phyloP scores from a whole-genome alignment of 2,329 filamentous ascomycete species.

The Aspergillus piperis region DNA sequence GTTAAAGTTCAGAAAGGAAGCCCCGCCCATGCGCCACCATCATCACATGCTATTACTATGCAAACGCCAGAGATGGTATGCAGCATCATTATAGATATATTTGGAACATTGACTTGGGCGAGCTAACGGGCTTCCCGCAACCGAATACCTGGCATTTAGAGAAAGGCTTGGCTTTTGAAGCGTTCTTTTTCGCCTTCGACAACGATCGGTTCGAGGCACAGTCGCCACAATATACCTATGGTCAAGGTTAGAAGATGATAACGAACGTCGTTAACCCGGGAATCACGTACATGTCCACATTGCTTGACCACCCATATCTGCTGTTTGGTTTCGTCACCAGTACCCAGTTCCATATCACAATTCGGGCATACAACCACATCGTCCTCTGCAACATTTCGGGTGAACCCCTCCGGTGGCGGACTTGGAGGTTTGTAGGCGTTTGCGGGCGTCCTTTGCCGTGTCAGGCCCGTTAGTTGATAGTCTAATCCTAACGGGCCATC shows the following conservation, averaged over 20 bases:
- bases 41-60: slow-evolving; percentile 21
- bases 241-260: slow-evolving; percentile 14
- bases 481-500: slow-evolving; percentile 33
- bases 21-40: slow-evolving; percentile 18
- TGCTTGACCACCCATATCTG: slow-evolving; percentile 90
- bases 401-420: slow-evolving; percentile 75
- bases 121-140: slow-evolving; percentile 44
- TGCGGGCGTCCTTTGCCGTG: slow-evolving; percentile 29
- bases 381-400: slow-evolving; percentile 70
- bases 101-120: slow-evolving; percentile 47
- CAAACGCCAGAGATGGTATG: neutral
- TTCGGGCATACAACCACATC: slow-evolving; percentile 79
- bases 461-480: slow-evolving; percentile 48
- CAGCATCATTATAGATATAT: slow-evolving; percentile 45
- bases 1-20: slow-evolving; percentile 13
- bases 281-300: slow-evolving; percentile 79
- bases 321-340: slow-evolving; percentile 69
- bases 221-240: slow-evolving; percentile 52
- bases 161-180: slow-evolving; percentile 40
- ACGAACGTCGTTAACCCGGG: neutral
- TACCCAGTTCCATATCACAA: slow-evolving; percentile 80
- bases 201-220: slow-evolving; percentile 45
- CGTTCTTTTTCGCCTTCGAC: slow-evolving; percentile 37
- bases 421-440: slow-evolving; percentile 61
- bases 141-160: slow-evolving; percentile 46